A percentile compares a stretch with the other conserved stretches of the same genome.
Evolutionary conservation across 1,284 basidiomycete genomes (phyloP).

Genomic region (Coniferiporia weirii): DNA sequence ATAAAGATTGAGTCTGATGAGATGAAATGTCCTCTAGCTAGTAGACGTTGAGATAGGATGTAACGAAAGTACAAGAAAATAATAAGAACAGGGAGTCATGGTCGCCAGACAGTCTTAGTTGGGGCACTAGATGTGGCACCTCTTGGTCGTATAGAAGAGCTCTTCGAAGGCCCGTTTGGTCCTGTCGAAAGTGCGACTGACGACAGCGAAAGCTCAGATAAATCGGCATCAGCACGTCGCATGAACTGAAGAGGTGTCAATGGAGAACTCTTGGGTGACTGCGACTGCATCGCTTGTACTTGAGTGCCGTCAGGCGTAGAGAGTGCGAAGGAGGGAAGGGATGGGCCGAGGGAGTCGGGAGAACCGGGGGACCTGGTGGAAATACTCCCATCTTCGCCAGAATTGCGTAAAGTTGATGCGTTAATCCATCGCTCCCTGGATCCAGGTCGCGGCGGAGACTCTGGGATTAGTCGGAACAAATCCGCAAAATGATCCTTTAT

Average conservation of each 20-base stretch:
- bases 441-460: slow-evolving; percentile 49
- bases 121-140: slow-evolving; percentile 7
- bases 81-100: slow-evolving; percentile 3
- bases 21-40: not conserved
- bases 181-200: slow-evolving; percentile 9
- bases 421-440: slow-evolving; percentile 75
- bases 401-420: slow-evolving; percentile 33
- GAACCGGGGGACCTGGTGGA: slow-evolving; percentile 51
- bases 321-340: slow-evolving; percentile 43
- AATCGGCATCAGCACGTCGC: slow-evolving; percentile 43
- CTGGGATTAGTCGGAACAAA: slow-evolving; percentile 59
- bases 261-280: slow-evolving; percentile 44
- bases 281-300: slow-evolving; percentile 39
- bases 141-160: slow-evolving; percentile 1
- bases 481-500: slow-evolving; percentile 83
- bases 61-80: not conserved
- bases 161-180: slow-evolving; percentile 1
- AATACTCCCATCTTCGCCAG: slow-evolving; percentile 27
- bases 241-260: slow-evolving; percentile 54
- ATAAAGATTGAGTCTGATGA: not conserved
- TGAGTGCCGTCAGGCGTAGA: slow-evolving; percentile 44
- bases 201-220: slow-evolving; percentile 21
- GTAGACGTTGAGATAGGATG: not conserved
- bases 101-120: slow-evolving; percentile 13
- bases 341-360: slow-evolving; percentile 55